A percentile compares a stretch with the other conserved stretches of the same genome.
Evolutionary conservation across 2,329 filamentous ascomycete species (phyloP).

Genomic region (Sporothrix phasma): DNA sequence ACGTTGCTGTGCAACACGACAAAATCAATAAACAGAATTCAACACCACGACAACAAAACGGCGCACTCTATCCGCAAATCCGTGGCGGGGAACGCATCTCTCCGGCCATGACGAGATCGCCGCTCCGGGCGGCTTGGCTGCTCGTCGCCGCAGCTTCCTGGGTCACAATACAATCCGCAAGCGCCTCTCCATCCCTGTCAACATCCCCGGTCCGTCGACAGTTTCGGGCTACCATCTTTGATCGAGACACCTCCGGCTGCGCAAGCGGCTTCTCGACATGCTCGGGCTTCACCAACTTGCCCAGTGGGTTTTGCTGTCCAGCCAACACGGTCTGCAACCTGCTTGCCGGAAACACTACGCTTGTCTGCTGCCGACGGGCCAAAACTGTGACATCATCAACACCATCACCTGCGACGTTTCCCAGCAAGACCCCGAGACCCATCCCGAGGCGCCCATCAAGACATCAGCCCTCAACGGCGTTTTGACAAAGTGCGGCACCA

Average conservation of each 20-base stretch:
- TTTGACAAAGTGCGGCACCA: conserved; percentile 46
- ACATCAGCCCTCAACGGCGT: conserved; percentile 50
- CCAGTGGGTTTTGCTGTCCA: conserved; percentile 58
- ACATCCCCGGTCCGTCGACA: no score
- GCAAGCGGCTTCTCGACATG: conserved; percentile 41
- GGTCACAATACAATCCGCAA: conserved; percentile 19
- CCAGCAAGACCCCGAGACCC: conserved; percentile 49
- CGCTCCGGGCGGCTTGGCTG: conserved; percentile 26
- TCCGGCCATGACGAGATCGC: conserved; percentile 7
- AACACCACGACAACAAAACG: background rate
- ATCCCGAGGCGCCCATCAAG: conserved; percentile 53
- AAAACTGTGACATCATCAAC: conserved; percentile 49
- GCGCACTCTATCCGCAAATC: background rate
- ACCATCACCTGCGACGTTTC: conserved; percentile 55
- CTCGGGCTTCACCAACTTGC: conserved; percentile 40
- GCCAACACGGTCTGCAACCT: conserved; percentile 43
- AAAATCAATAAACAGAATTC: background rate
- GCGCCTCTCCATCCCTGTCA: conserved; percentile 30
- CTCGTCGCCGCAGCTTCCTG: conserved; percentile 27
- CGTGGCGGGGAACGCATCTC: background rate
- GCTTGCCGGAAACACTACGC: conserved; percentile 55
- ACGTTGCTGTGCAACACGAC: background rate
- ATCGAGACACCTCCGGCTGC: conserved; percentile 9
- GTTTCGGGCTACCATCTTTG: background rate
- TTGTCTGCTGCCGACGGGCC: conserved; percentile 56